Conservation (phyloP, 805 yeast genomes). For the Pichia scutulata region DNA sequence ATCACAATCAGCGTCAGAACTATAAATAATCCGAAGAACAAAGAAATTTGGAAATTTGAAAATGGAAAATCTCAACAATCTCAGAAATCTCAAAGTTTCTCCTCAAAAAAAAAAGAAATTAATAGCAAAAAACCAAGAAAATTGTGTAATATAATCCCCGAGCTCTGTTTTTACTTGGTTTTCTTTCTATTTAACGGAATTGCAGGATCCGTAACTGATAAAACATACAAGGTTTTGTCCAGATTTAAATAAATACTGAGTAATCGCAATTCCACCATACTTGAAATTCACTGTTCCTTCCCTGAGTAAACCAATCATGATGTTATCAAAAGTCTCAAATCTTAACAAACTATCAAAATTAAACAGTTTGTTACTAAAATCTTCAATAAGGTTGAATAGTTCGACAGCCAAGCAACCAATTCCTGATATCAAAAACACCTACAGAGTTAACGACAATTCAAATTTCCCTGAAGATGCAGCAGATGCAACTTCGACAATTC, state of each 20-base stretch:
- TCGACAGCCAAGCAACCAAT: not conserved
- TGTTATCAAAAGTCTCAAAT: not conserved
- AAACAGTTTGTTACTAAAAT: not conserved
- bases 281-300: no score
- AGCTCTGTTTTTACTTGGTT: not conserved
- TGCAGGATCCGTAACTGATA: not conserved
- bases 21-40: no score
- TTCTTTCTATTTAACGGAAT: not conserved
- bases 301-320: not conserved
- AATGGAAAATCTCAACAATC: no score
- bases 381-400: not conserved
- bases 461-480: slow-evolving; percentile 52
- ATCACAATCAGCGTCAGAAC: no score
- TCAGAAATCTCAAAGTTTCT: no score
- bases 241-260: no score
- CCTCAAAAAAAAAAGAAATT: no score
- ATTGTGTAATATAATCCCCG: not conserved
- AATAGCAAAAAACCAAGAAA: no score
- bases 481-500: slow-evolving; percentile 65
- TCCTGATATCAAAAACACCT: not conserved
- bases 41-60: no score
- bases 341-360: not conserved
- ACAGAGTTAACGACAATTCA: slow-evolving; percentile 21
- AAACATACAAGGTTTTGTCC: no score
- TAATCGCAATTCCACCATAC: no score